These are phyloP conservation scores for Mucor sp. DNA, from an alignment of 371 early-diverging fungal species.

Conservation along the genomic window DNA sequence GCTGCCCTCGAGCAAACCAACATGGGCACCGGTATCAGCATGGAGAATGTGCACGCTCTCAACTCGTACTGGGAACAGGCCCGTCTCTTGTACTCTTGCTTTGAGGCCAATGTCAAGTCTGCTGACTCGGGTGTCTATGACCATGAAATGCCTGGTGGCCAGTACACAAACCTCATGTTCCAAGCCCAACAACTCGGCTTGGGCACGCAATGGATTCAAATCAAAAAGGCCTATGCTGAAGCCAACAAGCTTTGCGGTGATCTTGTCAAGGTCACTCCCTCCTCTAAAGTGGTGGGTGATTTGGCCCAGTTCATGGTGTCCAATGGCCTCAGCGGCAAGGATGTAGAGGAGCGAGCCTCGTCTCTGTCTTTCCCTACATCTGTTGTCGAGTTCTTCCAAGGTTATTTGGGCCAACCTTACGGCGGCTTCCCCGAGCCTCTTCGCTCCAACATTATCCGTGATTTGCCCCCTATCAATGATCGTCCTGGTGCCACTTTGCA, in stretches of 20 bases:
- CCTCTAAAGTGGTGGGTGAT: slow-evolving; percentile 96
- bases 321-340: slow-evolving; percentile 74
- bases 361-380: slow-evolving; percentile 89
- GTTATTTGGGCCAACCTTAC: slow-evolving; percentile 90
- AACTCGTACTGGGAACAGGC: slow-evolving; percentile 97
- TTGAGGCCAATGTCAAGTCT: slow-evolving; percentile 87
- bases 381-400: slow-evolving; percentile 96
- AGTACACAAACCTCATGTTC: slow-evolving; percentile 97
- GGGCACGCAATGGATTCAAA: slow-evolving; percentile 91
- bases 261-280: slow-evolving; percentile 96
- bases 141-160: slow-evolving; percentile 97
- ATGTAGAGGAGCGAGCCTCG: slow-evolving; percentile 75
- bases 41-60: slow-evolving; percentile 75
- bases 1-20: slow-evolving; percentile 78
- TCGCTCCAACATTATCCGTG: slow-evolving; percentile 79
- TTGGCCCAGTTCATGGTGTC: slow-evolving; percentile 97
- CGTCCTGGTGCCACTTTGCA: slow-evolving; percentile 86
- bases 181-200: slow-evolving; percentile 92
- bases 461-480: slow-evolving; percentile 75
- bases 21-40: slow-evolving; percentile 80
- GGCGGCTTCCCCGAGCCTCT: slow-evolving; percentile 95
- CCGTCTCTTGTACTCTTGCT: slow-evolving; percentile 91
- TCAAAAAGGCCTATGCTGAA: slow-evolving; percentile 88
- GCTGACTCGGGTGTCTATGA: slow-evolving; percentile 91
- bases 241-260: slow-evolving; percentile 94